Conservation (phyloP, 371 early-diverging fungal genomes). For the Mortierella sp. region DNA sequence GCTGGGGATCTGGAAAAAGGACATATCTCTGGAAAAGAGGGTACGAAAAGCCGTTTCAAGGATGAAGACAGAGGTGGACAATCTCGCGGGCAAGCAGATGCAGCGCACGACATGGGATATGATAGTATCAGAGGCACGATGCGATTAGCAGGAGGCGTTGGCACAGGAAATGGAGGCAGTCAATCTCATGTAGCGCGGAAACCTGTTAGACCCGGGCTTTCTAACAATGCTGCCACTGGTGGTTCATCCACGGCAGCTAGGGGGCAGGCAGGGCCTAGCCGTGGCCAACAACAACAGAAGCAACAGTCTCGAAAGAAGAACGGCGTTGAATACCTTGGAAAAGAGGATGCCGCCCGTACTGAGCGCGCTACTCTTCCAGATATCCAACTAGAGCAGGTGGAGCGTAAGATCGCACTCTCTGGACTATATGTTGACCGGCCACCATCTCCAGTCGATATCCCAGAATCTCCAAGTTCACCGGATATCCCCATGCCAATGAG, state of each 20-base stretch:
- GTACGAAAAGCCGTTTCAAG: not conserved
- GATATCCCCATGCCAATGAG: conserved; percentile 34
- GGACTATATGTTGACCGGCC: conserved; percentile 41
- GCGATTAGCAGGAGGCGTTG: conserved; percentile 13
- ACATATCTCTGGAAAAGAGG: conserved; percentile 8
- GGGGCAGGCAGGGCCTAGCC: not conserved
- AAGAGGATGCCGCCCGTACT: conserved; percentile 40
- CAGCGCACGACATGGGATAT: conserved; percentile 18
- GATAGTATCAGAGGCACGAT: conserved; percentile 4
- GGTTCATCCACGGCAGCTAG: conserved; percentile 5
- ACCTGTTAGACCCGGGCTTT: conserved; percentile 5
- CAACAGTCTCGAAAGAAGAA: conserved; percentile 9
- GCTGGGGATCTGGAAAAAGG: conserved; percentile 13
- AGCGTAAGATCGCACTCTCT: conserved; percentile 37
- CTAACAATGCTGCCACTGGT: not conserved
- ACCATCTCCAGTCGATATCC: not conserved
- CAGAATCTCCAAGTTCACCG: conserved; percentile 24
- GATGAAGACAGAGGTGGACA: not conserved
- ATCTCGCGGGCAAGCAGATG: conserved; percentile 4
- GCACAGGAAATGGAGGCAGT: not conserved
- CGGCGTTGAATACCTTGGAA: conserved; percentile 24
- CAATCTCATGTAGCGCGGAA: conserved; percentile 16
- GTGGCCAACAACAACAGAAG: conserved; percentile 7
- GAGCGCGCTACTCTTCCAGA: conserved; percentile 48
- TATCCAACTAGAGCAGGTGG: conserved; percentile 34